Evolutionary conservation across 2,329 filamentous ascomycete species (phyloP), one percentile per base, ranked within the genome.

Genomic region (Aspergillus transmontanensis): DNA sequence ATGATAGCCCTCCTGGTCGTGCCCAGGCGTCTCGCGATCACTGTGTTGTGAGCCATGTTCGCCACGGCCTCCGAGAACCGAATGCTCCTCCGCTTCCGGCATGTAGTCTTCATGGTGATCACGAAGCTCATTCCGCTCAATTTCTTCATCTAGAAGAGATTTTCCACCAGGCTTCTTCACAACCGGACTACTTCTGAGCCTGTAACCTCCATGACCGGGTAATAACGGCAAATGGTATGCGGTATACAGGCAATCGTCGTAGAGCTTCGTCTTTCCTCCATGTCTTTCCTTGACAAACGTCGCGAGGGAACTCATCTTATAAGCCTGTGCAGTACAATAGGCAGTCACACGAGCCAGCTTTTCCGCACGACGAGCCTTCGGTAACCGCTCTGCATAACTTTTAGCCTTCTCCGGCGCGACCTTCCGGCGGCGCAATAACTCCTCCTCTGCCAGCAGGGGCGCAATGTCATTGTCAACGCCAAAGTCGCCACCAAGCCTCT

Each of bases 221-320:
- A 98, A 83, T 19, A 99, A 81, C 6, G 95, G 95, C 34, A 97
- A 82, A 75, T 97, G 94, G 77, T 99, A 99, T 55, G 97, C 94
- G 30, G 90, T 92, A 75, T 99, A 99, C 28, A 99, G 83, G 74
- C 95, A 99, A 78, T 99, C 95, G 77, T 99, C 95, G 79, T 99
- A 99, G 6, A 98, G 84, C 79, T 99, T 99, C 16, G 94, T 96
- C 79, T 93, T 90, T 1, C 94, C 94, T 36, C 91, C 89, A 79
- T 99, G 95, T 72, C 90, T 90, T 67, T 92, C 91, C 70, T 91
- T 90, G 65, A 97, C 83, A 75, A 99, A 99, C 39, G 92, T 88
- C 16, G 94, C 93, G n/a, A 93, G 93, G 30, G 89, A 87, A 71
- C 91, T 90, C 80, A 96, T 88, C 80, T 94, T 96, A 81, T 94